A percentile compares a stretch with the other conserved stretches of the same genome.
Evolutionary conservation across 805 yeast genomes (phyloP).

Genomic region (Candida ortonii): DNA sequence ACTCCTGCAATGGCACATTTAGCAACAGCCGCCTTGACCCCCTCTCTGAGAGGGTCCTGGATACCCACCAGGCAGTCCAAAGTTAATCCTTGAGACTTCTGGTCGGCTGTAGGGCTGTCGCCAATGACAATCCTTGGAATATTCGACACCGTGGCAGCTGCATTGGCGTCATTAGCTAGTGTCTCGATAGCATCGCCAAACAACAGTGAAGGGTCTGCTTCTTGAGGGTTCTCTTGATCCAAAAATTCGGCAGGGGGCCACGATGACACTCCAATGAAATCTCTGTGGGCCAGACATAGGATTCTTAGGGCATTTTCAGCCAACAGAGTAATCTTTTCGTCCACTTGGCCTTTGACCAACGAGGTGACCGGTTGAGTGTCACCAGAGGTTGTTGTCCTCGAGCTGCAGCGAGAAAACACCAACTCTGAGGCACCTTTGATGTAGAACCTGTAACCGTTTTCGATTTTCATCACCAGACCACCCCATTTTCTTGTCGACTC

Average conservation of each 20-base stretch:
- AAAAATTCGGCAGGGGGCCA: slow-evolving; percentile 70
- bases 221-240: slow-evolving; percentile 31
- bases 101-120: slow-evolving; percentile 22
- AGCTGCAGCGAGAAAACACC: slow-evolving; percentile 59
- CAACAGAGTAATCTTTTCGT: slow-evolving; percentile 39
- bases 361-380: slow-evolving; percentile 27
- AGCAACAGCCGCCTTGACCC: slow-evolving; percentile 84
- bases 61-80: slow-evolving; percentile 84
- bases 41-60: slow-evolving; percentile 89
- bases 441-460: slow-evolving; percentile 55
- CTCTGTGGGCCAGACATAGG: slow-evolving; percentile 80
- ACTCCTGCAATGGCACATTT: slow-evolving; percentile 92
- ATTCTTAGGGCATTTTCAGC: slow-evolving; percentile 86
- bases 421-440: slow-evolving; percentile 96
- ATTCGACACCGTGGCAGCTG: slow-evolving; percentile 12
- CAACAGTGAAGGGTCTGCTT: slow-evolving; percentile 43
- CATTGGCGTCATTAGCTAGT: slow-evolving; percentile 19
- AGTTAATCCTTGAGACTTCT: slow-evolving; percentile 36
- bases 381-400: slow-evolving; percentile 34
- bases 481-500: slow-evolving; percentile 94
- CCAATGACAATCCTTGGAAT: slow-evolving; percentile 31
- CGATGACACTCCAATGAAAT: slow-evolving; percentile 42
- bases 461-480: slow-evolving; percentile 60
- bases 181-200: slow-evolving; percentile 35
- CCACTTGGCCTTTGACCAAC: slow-evolving; percentile 31